Base-by-base conservation (phyloP, 176 grass and related monocot species). In the Zea luxurians region DNA sequence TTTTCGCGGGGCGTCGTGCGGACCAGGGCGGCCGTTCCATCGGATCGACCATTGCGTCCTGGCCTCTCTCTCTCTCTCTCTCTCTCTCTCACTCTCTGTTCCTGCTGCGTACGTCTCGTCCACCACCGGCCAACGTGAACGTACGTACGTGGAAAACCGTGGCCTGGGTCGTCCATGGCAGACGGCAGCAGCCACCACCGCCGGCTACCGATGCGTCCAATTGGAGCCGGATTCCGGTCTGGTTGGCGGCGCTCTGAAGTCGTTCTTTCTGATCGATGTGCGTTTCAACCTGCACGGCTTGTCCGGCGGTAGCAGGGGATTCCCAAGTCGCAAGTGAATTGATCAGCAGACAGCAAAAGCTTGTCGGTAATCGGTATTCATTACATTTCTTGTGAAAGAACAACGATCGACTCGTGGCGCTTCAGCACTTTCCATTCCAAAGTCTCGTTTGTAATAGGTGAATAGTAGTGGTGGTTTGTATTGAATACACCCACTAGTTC, bases 1-100 rank as follows among this genome's bases (percentile, higher is more conserved):
- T 74, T 75, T 68, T 86, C 77, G 63, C 54, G 63, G 70, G 44
- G 16, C 82, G 71, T 64, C 80, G 83, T 81, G 78, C 64, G 64
- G 71, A 75, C 37, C n/a, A 81, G 8, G 63, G 71, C 1, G 71
- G 73, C 8, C 35, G 54, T 58, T 58, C 54, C 54, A 58, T 58
- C 54, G 6, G 48, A 37, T 40, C 10, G 27, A 11, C 18, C 47
- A 0, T 38, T 4, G 8, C 40, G 10, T 54, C 3, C 2, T 0
- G 15, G 8, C 57, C 0, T n/a, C 52, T 7, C 50, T 6, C 4
- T 7, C 54, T 20, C 15, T 2, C 15, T 6, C 4, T 6, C 54
- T 20, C 38, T 2, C 6, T 61, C 82, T 10, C 16, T 2, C 15
- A 2, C 4, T 7, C 54, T 21, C 38, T 2, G 6, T 61, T 73